Evolutionary conservation across 805 yeast genomes (phyloP).

Genomic region (Starmerella lactis-condensi): DNA sequence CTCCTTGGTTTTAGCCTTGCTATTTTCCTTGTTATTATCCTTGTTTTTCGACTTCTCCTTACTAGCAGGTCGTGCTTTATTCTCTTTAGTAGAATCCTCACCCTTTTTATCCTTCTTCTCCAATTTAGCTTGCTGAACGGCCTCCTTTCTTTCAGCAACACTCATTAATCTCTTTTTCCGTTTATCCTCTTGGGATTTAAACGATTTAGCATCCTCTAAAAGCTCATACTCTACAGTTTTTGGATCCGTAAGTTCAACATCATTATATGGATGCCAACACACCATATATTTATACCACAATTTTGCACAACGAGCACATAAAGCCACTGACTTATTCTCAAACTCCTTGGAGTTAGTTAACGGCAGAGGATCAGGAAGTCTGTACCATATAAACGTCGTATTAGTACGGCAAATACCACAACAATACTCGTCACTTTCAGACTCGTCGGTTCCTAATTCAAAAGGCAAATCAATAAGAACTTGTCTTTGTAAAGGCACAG

Average conservation of each 20-base stretch:
- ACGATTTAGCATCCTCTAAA: constrained; percentile 32
- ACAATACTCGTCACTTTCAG: constrained; percentile 24
- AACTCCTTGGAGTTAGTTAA: too few species aligned
- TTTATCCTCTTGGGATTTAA: constrained; percentile 19
- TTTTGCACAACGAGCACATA: constrained; percentile 74
- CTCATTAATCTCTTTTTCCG: constrained; percentile 7
- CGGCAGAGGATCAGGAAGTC: constrained; percentile 31
- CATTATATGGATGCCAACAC: constrained; percentile 64
- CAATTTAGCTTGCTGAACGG: constrained; percentile 6
- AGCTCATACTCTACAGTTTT: constrained; percentile 45
- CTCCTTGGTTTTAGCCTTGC: constrained; percentile 1
- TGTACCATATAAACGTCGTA: constrained; percentile 44
- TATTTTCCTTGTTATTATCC: neutral
- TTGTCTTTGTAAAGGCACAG: neutral
- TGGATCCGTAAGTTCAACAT: constrained; percentile 23
- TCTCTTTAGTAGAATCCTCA: constrained; percentile 8
- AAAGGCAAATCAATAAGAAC: neutral
- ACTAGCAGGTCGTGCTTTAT: neutral
- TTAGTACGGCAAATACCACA: constrained; percentile 59
- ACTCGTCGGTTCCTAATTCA: constrained; percentile 37
- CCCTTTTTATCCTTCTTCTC: constrained; percentile 11
- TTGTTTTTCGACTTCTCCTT: neutral
- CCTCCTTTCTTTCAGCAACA: constrained; percentile 10
- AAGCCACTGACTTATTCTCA: constrained; percentile 30
- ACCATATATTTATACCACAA: constrained; percentile 84